These are phyloP conservation scores for Senecio squalidus DNA, from an alignment of 140 eudicot genomes.

Conservation along the genomic window DNA sequence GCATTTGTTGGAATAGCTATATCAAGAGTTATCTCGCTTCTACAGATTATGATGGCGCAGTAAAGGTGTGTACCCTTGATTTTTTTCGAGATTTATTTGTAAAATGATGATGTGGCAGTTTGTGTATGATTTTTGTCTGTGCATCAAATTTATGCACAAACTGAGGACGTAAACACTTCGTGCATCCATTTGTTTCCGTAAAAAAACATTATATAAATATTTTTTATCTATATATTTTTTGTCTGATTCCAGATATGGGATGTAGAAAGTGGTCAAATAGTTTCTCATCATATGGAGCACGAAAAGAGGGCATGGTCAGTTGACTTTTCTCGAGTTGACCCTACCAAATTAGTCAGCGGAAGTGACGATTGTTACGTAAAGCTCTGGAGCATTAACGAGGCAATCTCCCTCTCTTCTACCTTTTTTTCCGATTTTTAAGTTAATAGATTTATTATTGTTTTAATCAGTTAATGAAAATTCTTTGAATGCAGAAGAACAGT, in stretches of 20 bases:
- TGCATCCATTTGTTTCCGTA: no score
- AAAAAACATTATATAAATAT: no score
- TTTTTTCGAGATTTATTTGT: background rate
- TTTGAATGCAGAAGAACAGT: constrained; percentile 60
- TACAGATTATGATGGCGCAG: constrained; percentile 83
- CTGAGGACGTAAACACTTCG: no score
- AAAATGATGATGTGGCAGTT: background rate
- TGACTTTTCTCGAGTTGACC: constrained; percentile 84
- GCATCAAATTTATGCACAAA: no score
- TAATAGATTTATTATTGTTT: background rate
- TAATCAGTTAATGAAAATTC: background rate
- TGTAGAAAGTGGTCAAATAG: constrained; percentile 62
- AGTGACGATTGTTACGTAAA: constrained; percentile 87
- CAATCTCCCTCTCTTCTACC: constrained; percentile 13
- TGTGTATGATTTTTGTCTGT: no score
- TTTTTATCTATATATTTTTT: no score
- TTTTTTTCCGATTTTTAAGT: background rate
- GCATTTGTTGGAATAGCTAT: constrained; percentile 80
- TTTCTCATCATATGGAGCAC: constrained; percentile 62
- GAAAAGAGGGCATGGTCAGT: constrained; percentile 88
- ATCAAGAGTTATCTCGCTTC: constrained; percentile 82
- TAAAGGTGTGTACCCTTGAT: constrained; percentile 57
- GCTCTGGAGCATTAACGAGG: constrained; percentile 87
- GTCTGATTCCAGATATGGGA: constrained; percentile 78
- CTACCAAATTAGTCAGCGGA: constrained; percentile 84